Evolutionary conservation across 805 yeast genomes (phyloP).

Genomic region (Yamadazyma olivae): DNA sequence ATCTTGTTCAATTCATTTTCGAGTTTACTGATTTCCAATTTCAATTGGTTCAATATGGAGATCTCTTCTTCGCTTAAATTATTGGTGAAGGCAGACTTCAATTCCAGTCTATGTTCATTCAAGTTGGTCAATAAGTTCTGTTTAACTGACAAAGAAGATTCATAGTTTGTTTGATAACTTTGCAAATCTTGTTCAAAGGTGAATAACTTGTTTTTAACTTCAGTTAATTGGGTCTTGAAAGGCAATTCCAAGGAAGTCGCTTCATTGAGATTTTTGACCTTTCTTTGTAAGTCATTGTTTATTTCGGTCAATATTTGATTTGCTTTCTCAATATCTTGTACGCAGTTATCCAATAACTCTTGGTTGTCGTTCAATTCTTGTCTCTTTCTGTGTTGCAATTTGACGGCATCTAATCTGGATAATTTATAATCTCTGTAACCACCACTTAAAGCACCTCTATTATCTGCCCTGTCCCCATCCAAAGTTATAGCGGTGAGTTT

Average conservation of each 20-base stretch:
- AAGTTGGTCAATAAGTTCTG: slow-evolving; percentile 36
- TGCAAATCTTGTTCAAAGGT: slow-evolving; percentile 43
- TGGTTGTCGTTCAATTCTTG: slow-evolving; percentile 39
- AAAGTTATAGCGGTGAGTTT: slow-evolving; percentile 77
- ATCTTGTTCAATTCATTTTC: slow-evolving; percentile 42
- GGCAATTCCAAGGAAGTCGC: slow-evolving; percentile 42
- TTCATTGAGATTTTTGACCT: slow-evolving; percentile 41
- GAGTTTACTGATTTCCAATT: slow-evolving; percentile 28
- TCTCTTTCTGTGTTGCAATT: slow-evolving; percentile 51
- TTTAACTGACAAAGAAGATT: slow-evolving; percentile 30
- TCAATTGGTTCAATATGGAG: slow-evolving; percentile 32
- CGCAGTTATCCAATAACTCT: slow-evolving; percentile 36
- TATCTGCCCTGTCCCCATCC: slow-evolving; percentile 88
- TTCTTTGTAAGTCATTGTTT: slow-evolving; percentile 41
- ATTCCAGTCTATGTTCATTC: slow-evolving; percentile 46
- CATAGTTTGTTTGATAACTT: slow-evolving; percentile 31
- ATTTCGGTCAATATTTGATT: slow-evolving; percentile 52
- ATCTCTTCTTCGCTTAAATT: slow-evolving; percentile 51
- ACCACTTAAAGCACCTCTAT: slow-evolving; percentile 82
- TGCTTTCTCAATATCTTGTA: slow-evolving; percentile 33
- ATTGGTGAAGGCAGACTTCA: slow-evolving; percentile 50
- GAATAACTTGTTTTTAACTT: slow-evolving; percentile 37
- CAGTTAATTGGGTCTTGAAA: slow-evolving; percentile 39
- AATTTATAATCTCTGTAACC: slow-evolving; percentile 72
- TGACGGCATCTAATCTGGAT: slow-evolving; percentile 70